These are phyloP conservation scores for Lunularia cruciata DNA, from an alignment of 225 moss, liverwort and hornwort genomes.

Conservation along the genomic window DNA sequence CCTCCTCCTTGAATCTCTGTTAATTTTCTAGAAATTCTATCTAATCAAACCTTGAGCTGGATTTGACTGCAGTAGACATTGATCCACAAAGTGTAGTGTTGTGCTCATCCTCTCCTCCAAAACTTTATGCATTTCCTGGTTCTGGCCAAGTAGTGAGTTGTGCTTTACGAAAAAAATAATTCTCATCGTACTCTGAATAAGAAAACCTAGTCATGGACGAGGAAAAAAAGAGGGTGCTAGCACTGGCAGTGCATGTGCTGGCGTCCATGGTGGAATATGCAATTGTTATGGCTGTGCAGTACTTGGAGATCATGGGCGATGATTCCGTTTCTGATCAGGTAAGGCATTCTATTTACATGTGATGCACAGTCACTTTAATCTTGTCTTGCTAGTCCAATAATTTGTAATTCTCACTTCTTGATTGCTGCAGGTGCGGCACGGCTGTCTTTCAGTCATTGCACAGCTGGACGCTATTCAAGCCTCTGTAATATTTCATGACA, in stretches of 20 bases:
- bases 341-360: background rate
- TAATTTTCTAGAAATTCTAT: too few species aligned
- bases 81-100: background rate
- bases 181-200: too few species aligned
- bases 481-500: slow-evolving; percentile 35
- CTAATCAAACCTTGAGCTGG: too few species aligned
- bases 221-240: slow-evolving; percentile 31
- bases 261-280: slow-evolving; percentile 43
- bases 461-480: slow-evolving; percentile 40
- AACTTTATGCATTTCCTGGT: background rate
- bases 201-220: slow-evolving; percentile 35
- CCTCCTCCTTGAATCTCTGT: too few species aligned
- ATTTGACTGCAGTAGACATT: too few species aligned
- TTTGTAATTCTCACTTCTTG: background rate
- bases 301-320: slow-evolving; percentile 38
- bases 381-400: background rate
- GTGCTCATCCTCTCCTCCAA: background rate
- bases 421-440: slow-evolving; percentile 31
- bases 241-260: slow-evolving; percentile 31
- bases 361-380: background rate
- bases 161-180: too few species aligned
- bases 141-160: too few species aligned
- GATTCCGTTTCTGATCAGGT: slow-evolving; percentile 43
- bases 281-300: slow-evolving; percentile 45
- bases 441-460: slow-evolving; percentile 29